Evolutionary conservation across 2,329 filamentous ascomycete species (phyloP), one percentile per base, ranked within the genome.

Genomic region (Madurella mycetomatis): DNA sequence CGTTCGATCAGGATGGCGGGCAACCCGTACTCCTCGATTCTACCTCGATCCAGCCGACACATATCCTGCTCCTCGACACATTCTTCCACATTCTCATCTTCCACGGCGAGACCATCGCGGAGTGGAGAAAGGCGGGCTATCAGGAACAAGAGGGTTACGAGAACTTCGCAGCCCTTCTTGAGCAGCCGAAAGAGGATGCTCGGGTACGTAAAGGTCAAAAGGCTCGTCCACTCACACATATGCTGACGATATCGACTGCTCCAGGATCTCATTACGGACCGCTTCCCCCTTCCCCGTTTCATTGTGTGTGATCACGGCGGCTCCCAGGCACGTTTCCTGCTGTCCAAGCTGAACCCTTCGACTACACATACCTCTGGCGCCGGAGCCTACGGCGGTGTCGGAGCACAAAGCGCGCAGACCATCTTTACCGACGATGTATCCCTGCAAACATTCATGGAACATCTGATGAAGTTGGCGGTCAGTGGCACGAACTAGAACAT

Each of bases 31-130:
- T 99, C 19, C 82, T 99, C 37, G 94, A 99, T 70, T 97, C 92
- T 13, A 92, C 91, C 37, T 96, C 91, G 5, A 99, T 99, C 64
- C 92, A 97, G 68, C 87, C 91, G 9, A 89, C 92, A 18, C 95
- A 96, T 56, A 89, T 97, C 57, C 81, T 99, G 48, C 84, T 99
- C 11, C 85, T 99, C 52, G 94, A 99, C 67, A 97, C 94, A 0
- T 99, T 99, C 79, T 99, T 99, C 82, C 94, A 99, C 71, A 99
- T 99, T 58, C 83, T 99, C 52, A 99, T 99, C 65, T 99, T 97
- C 82, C 92, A 99, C 66, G 94, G 94, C 59, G 92, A 99, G 77
- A 97, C 92, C 0, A 88, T 97, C 72, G 94, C 94, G 1, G 91
- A 96, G 70, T 99, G 94, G 94, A 86, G 92, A 62, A 97, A 99